Base-by-base conservation (phyloP, 1,139 yeast species). In the Eremothecium coryli region DNA sequence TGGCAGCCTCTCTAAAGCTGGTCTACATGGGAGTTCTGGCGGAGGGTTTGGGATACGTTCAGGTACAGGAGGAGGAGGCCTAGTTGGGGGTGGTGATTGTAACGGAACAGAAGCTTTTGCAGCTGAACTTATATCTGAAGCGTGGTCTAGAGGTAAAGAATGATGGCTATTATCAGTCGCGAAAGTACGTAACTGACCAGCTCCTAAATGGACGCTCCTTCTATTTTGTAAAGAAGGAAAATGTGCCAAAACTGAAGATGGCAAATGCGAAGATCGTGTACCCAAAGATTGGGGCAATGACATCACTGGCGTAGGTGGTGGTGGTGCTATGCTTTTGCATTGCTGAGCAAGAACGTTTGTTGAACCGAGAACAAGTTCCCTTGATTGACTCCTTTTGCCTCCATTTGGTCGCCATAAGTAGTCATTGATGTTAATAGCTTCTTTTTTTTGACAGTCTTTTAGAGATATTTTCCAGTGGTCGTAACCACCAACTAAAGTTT, bases 401-500 rank as follows among this genome's bases (percentile, higher is more conserved):
- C 22, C 22, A 20, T 8, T 10, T 11, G 28, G 17, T 15, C 28
- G 4, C 31, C 41, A 46, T 5, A 56, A 31, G 41, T 43, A 51
- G 32, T 43, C 44, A 14, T 40, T 35, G 6, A 38, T 37, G 10
- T 40, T 36, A 14, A 52, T 39, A 2, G 39, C 38, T 26, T 48
- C 47, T 29, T 45, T 40, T 12, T 38, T 40, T 3, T 44, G 31
- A 32, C 50, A 46, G 5, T 40, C 39, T 5, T 40, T 38, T 26
- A 54, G 31, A 9, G 48, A 43, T 25, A 46, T 44, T 31, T 54
- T 54, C 60, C 60, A 56, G 36, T 56, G 54, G 32, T 56, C 60
- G 35, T 48, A 56, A 2, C 59, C 60, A 27, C 60, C 60, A 6
- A 52, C 37, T 27, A 56, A 37, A 18, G 40, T 38, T 13, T 50